Base-by-base conservation (phyloP, 768 basidiomycete genomes). In the Grammothele lineata region DNA sequence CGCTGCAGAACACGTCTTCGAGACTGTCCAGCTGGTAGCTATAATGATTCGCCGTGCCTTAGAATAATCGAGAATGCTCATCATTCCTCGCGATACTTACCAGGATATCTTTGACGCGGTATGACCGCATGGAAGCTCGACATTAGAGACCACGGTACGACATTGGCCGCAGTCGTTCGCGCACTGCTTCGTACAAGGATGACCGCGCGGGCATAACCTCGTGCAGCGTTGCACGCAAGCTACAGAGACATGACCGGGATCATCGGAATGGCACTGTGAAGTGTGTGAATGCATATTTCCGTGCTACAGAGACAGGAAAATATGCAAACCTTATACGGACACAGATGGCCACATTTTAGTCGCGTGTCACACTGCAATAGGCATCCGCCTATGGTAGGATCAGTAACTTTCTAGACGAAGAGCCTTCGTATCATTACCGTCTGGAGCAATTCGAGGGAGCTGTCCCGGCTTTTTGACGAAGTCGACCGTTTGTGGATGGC, bases 311-410 rank as follows among this genome's bases (percentile, higher is more conserved):
- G 7, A 7, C 27, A 14, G 27, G 27, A 30, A 30, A 7, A 30
- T 8, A n/a, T n/a, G 14, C 27, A 30, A 7, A 80, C 82, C 64
- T 80, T 80, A 55, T 71, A 81, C 0, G 79, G 77, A 57, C 84
- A 87, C 2, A 70, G 60, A 57, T 87, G 84, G 2, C 84, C 85
- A 53, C 84, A 87, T 21, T 66, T 63, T 22, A 87, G 63, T 21
- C 69, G 65, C 8, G 67, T 64, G 26, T 74, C 71, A 51, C 85
- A 87, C 6, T 74, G 67, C 22, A 62, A 63, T 42, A 84, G 64
- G 57, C 84, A 87, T 2, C 85, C 84, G 22, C 84, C 84, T 78
- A 35, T 11, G 6, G 25, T 24, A 21, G 21, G 36, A n/a, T 24
- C 7, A 24, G 17, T 9, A 30, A 11, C 14, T 7, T 32, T 6